Evolutionary conservation across 2,329 filamentous ascomycete genomes (phyloP), one percentile per base, ranked within the genome.

Genomic region (Capronia epimyces): DNA sequence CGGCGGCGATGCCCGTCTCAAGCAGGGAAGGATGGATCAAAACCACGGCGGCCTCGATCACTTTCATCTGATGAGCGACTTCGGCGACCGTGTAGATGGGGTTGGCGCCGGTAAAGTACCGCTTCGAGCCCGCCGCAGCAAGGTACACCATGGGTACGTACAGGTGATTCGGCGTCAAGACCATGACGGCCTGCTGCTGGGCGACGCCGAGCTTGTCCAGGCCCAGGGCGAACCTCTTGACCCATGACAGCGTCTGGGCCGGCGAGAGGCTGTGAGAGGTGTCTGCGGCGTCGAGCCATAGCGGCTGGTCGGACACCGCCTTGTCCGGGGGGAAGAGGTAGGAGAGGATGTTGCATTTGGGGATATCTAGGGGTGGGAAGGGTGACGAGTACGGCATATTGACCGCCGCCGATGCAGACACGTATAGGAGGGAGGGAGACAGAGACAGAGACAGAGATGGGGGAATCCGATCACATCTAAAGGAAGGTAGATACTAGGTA

Each of bases 101-200:
- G 59, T 79, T 80, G 3, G 72, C 75, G 16, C 75, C 77, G 45
- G 72, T 79, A 63, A 81, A 81, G 18, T 76, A 70, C 51, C 69
- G 73, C 2, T 76, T 76, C 18, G 71, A 70, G 0, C 77, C 78
- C 1, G 78, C 72, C 32, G 54, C 50, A 1, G 54, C 58, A 12
- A 61, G 55, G 43, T 61, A 61, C 10, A 39, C 70, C 0, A 76
- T 69, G 0, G 85, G 82, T 60, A 83, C 85, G 69, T 81, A 86
- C 16, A 89, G 67, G 56, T 76, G 82, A 68, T 88, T 89, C 20
- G 80, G 78, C 0, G 81, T 81, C 66, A 82, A 87, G 16, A 89
- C 69, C 49, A 89, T 71, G 9, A 89, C 77, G 1, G 83, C 78
- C 57, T 86, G 83, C 22, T 83, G 81, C 0, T 72, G 71, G 55